A percentile compares a stretch with the other conserved stretches of the same genome.
phyloP scores from a whole-genome alignment of 768 basidiomycete species.

The Phanerodontia chrysosporium region DNA sequence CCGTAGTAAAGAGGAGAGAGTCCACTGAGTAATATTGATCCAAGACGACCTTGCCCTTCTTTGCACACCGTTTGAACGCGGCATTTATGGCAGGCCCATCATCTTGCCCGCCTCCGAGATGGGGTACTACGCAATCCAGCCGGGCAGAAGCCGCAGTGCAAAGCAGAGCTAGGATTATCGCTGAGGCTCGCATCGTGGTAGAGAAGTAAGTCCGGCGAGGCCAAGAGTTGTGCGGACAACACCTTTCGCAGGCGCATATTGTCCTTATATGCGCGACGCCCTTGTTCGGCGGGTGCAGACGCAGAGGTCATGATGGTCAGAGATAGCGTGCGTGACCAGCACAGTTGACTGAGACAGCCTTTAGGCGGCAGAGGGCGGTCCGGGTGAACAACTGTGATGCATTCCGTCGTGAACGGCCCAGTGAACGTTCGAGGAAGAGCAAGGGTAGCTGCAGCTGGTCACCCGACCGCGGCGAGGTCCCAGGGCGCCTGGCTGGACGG shows the following conservation, averaged over 20 bases:
- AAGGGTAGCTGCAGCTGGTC: not conserved
- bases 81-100: conserved; percentile 33
- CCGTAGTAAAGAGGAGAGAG: conserved; percentile 34
- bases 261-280: not conserved
- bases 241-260: not conserved
- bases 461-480: not conserved
- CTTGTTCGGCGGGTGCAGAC: not conserved
- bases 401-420: not conserved
- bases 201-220: not conserved
- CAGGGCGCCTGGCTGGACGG: not conserved
- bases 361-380: not conserved
- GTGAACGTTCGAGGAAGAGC: not conserved
- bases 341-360: not conserved
- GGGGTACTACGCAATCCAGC: conserved; percentile 24
- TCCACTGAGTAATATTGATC: conserved; percentile 35
- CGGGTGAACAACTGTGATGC: not conserved
- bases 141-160: conserved; percentile 7
- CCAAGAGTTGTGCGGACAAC: not conserved
- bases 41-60: conserved; percentile 27
- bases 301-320: not conserved
- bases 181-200: not conserved
- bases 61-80: conserved; percentile 29
- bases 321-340: not conserved
- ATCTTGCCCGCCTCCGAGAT: conserved; percentile 31
- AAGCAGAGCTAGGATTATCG: not conserved